Evolutionary conservation across 1,139 yeast genomes (phyloP), one percentile per base, ranked within the genome.

Genomic region (Suhomyces atakaporum): DNA sequence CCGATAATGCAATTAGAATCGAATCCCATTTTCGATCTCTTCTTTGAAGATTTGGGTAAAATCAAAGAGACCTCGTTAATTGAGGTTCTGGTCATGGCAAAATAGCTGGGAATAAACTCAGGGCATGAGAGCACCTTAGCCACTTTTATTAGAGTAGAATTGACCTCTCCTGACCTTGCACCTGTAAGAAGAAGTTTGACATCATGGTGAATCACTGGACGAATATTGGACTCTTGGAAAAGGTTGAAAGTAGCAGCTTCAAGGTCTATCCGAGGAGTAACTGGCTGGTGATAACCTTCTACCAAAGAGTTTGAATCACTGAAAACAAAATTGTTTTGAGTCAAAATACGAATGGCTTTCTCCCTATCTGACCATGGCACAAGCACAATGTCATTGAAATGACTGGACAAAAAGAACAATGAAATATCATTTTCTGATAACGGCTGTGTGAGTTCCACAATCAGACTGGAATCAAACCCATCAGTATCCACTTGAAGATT

Each of bases 341-440:
- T 64, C 27, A 80, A 54, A 5, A 77, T 69, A 20, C 51, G 51
- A 3, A 74, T 54, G 0, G 79, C 84, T 38, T 66, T 64, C 2
- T 63, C 66, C 43, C 69, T 69, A 8, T 66, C 65, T 4, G 56
- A 48, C 27, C 53, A 56, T 0, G 89, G 88, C 12, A 81, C 71
- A 26, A 82, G 62, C n/a, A 82, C 84, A 33, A 79, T 76, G 55
- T 82, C 85, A 35, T 81, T 73, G 50, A 79, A 81, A 58, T 82
- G 84, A 27, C 83, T 79, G 10, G 83, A 75, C 27, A 82, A 58
- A 56, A 81, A 82, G 51, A 80, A 81, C 22, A 82, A 63, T 3
- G 87, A 70, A 23, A 82, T 78, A 11, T 69, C 69, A 35, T 79
- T 78, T 25, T 69, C 66, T 0, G 84, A 73, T 14, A 82, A 60